Conservation (phyloP, 2,329 filamentous ascomycete species). For the Leptographium galeiforme region DNA sequence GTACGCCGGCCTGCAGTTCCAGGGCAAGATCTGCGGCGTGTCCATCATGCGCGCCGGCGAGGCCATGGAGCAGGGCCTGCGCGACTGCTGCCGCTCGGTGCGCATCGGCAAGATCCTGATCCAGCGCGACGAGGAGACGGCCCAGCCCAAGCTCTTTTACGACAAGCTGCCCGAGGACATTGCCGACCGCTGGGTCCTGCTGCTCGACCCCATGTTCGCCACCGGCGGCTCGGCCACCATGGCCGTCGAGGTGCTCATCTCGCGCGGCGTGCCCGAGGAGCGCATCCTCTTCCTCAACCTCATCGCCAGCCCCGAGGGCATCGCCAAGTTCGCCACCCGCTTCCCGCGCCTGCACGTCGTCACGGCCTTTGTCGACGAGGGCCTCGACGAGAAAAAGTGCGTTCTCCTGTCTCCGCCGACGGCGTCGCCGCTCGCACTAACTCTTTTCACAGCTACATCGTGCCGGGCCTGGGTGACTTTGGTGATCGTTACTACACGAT, state of each 20-base stretch:
- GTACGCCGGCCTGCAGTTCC: conserved; percentile 86
- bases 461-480: conserved; percentile 88
- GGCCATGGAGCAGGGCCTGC: conserved; percentile 92
- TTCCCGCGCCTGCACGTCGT: conserved; percentile 86
- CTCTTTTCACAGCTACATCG: conserved; percentile 64
- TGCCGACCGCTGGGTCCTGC: conserved; percentile 77
- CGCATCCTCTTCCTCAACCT: conserved; percentile 93
- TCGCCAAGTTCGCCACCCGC: conserved; percentile 74
- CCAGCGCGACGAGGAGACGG: conserved; percentile 90
- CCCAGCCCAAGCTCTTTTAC: conserved; percentile 86
- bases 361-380: conserved; percentile 86
- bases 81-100: conserved; percentile 95
- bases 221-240: conserved; percentile 94
- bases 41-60: conserved; percentile 98
- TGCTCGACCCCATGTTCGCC: conserved; percentile 98
- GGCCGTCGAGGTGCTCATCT: conserved; percentile 87
- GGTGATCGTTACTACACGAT: conserved; percentile 93
- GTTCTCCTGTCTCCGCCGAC: neutral
- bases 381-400: conserved; percentile 94
- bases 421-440: conserved; percentile 17
- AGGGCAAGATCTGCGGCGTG: conserved; percentile 96
- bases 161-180: conserved; percentile 96
- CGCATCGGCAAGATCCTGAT: conserved; percentile 98
- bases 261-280: conserved; percentile 83
- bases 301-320: conserved; percentile 91